Evolutionary conservation across 1,139 yeast genomes (phyloP).

Genomic region (Debaryomyces udenii): DNA sequence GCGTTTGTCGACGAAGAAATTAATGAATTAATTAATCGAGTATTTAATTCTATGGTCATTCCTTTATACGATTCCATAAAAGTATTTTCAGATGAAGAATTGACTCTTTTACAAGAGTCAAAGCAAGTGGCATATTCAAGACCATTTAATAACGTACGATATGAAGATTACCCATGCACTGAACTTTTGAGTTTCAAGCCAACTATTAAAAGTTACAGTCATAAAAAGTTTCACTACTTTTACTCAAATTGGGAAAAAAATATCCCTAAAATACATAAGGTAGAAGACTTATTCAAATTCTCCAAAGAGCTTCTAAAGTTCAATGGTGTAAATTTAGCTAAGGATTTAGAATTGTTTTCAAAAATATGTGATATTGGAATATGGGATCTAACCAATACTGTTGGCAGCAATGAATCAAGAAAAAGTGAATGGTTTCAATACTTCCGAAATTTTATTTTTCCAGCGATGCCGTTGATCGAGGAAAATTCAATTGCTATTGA

Average conservation of each 20-base stretch:
- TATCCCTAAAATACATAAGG: slow-evolving; percentile 39
- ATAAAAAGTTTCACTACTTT: slow-evolving; percentile 47
- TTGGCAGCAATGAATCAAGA: slow-evolving; percentile 21
- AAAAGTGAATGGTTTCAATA: slow-evolving; percentile 60
- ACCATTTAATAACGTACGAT: slow-evolving; percentile 34
- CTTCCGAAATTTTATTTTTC: slow-evolving; percentile 68
- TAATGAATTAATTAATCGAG: slow-evolving; percentile 49
- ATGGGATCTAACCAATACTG: slow-evolving; percentile 31
- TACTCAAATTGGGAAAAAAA: slow-evolving; percentile 52
- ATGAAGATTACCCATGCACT: slow-evolving; percentile 27
- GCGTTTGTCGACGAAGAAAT: slow-evolving; percentile 58
- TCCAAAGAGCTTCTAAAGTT: slow-evolving; percentile 57
- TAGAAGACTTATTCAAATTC: slow-evolving; percentile 48
- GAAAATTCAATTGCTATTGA: slow-evolving; percentile 66
- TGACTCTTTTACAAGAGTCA: slow-evolving; percentile 24
- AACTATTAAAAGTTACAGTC: slow-evolving; percentile 28
- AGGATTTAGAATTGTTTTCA: slow-evolving; percentile 51
- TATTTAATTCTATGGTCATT: slow-evolving; percentile 53
- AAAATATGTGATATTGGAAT: slow-evolving; percentile 65
- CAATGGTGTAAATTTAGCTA: slow-evolving; percentile 60
- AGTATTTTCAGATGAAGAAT: slow-evolving; percentile 23
- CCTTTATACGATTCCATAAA: slow-evolving; percentile 46
- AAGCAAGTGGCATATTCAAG: slow-evolving; percentile 32
- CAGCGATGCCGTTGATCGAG: slow-evolving; percentile 62
- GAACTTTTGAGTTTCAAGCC: slow-evolving; percentile 37